These are phyloP conservation scores for Tuctoria greenei DNA, from an alignment of 176 grass and related monocot species.

Conservation along the genomic window DNA sequence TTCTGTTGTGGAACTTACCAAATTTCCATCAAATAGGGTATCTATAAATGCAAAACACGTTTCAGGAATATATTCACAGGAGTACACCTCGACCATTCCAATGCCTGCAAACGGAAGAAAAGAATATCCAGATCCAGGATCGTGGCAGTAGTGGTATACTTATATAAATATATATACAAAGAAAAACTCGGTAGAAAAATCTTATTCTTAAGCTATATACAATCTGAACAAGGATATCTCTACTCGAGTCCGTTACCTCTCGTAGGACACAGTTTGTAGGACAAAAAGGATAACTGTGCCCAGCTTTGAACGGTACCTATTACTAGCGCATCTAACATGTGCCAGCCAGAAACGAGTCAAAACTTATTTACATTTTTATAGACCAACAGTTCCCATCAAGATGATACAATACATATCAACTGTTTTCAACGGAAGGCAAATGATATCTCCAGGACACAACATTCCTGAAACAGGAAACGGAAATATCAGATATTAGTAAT, in stretches of 20 bases:
- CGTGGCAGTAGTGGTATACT: neutral
- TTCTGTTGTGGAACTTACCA: neutral
- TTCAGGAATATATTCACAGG: neutral
- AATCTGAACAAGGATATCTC: slow-evolving; percentile 38
- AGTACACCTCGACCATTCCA: neutral
- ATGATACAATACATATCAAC: slow-evolving; percentile 44
- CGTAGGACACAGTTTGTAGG: slow-evolving; percentile 58
- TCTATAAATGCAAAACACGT: neutral
- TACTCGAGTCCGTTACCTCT: slow-evolving; percentile 28
- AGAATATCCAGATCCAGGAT: neutral
- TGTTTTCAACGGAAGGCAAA: slow-evolving; percentile 30
- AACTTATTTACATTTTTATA: slow-evolving; percentile 77
- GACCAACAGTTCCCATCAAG: slow-evolving; percentile 46
- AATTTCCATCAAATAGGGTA: neutral
- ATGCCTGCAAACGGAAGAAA: neutral
- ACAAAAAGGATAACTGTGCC: slow-evolving; percentile 56
- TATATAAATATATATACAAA: slow-evolving; percentile 36
- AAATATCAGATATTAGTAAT: slow-evolving; percentile 14
- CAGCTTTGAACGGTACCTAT: slow-evolving; percentile 36
- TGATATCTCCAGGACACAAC: slow-evolving; percentile 21
- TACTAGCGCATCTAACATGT: slow-evolving; percentile 43
- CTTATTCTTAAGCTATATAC: slow-evolving; percentile 49
- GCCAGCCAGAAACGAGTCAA: slow-evolving; percentile 34
- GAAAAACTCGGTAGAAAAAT: slow-evolving; percentile 16
- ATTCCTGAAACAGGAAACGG: slow-evolving; percentile 35